Evolutionary conservation across 345 rosid species (phyloP).

Genomic region (Aethionema arabicum): DNA sequence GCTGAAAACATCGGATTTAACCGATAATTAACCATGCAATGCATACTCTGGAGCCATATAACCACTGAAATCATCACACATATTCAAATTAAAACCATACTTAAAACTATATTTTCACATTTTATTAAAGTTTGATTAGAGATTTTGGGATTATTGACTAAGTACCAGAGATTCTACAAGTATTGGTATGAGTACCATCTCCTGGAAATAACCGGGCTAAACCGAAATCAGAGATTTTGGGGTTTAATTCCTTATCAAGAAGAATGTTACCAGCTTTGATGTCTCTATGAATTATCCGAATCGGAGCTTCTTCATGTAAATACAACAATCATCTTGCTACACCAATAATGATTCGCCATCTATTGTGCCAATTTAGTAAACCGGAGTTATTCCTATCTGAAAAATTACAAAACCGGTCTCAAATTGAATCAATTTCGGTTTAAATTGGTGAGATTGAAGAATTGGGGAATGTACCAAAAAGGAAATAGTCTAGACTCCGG

Average conservation of each 20-base stretch:
- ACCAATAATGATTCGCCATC: slow-evolving; percentile 48
- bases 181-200: slow-evolving; percentile 60
- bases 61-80: slow-evolving; percentile 54
- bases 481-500: slow-evolving; percentile 53
- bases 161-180: slow-evolving; percentile 65
- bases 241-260: no score
- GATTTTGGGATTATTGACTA: slow-evolving; percentile 51
- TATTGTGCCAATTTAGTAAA: slow-evolving; percentile 50
- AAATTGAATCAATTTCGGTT: no score
- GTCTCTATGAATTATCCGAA: no score
- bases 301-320: slow-evolving; percentile 57
- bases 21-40: slow-evolving; percentile 66
- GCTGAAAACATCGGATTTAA: slow-evolving; percentile 67
- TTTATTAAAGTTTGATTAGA: background rate
- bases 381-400: slow-evolving; percentile 44
- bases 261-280: no score
- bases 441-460: background rate
- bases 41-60: no score
- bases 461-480: slow-evolving; percentile 43
- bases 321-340: slow-evolving; percentile 60
- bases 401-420: slow-evolving; percentile 20
- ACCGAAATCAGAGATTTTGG: no score
- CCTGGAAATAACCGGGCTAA: slow-evolving; percentile 73
- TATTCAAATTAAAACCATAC: background rate
- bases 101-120: background rate